Evolutionary conservation across 805 yeast species (phyloP), one percentile per base, ranked within the genome.

Genomic region (Suhomyces sp.): DNA sequence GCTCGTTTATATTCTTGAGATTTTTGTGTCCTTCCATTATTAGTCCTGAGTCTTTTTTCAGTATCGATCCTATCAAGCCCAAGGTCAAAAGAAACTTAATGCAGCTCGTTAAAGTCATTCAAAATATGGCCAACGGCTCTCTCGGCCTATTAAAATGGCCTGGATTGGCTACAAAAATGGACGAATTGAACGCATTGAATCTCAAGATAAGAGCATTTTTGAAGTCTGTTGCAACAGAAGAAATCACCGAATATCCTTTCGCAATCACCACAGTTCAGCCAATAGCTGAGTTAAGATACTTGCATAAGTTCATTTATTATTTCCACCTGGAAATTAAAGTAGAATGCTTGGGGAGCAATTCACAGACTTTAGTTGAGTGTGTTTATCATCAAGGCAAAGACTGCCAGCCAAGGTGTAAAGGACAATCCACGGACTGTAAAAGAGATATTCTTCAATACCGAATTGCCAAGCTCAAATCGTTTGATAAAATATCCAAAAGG

Each of bases 21-120:
- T 83, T 86, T 55, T 78, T 87, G 54, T 87, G 96, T 64, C 97
- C 98, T 10, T 96, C 96, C 0, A 84, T 92, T 59, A 92, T 92
- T 12, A 84, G 90, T 31, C 97, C 97, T 0, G 96, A 89, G 52
- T 76, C 85, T 6, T 77, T 67, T 51, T 70, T 75, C 46, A 69
- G 64, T 43, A 59, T 71, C 25, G 57, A 64, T 2, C 57, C 62
- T 5, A 57, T 60, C 9, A 60, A 63, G 49, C 64, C 67, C 3
- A 71, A 66, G 44, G 77, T 63, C 60, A 80, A 90, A 55, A 78
- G 96, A 56, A 81, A 89, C 0, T 77, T 89, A 47, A 83, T 92
- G 54, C 84, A 88, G 50, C 66, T 92, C 31, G 97, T 96, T 2
- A 89, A 90, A 60, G 85, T 87, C 17, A 71, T 93, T 19, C 98